Conservation (phyloP, 345 rosid species). For the Adansonia digitata region DNA sequence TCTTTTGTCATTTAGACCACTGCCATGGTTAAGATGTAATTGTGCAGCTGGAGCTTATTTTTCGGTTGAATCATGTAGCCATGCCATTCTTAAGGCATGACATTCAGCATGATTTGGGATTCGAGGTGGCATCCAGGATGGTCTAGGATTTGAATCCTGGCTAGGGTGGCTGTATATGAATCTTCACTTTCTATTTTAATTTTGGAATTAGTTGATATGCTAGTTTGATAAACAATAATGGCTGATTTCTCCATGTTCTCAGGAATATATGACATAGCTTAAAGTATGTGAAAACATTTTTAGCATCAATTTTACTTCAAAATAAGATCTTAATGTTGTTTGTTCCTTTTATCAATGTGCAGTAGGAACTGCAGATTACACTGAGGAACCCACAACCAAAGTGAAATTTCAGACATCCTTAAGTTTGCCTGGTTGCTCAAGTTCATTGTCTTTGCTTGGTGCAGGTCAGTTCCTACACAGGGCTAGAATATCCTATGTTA, state of each 20-base stretch:
- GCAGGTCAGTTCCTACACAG: constrained; percentile 45
- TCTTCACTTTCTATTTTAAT: background rate
- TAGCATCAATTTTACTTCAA: background rate
- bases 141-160: too few relatives aligned
- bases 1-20: too few relatives aligned
- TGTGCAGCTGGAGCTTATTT: too few relatives aligned
- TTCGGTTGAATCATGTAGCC: too few relatives aligned
- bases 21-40: too few relatives aligned
- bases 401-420: constrained; percentile 62
- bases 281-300: background rate
- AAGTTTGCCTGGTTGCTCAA: constrained; percentile 62
- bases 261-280: background rate
- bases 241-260: background rate
- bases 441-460: constrained; percentile 59
- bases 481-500: too few relatives aligned
- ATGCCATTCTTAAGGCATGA: too few relatives aligned
- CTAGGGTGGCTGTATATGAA: background rate
- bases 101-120: too few relatives aligned
- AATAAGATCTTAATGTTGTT: background rate
- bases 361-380: constrained; percentile 52
- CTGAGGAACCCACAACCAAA: constrained; percentile 58
- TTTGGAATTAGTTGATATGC: background rate
- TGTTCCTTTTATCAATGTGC: constrained; percentile 22
- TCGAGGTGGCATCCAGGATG: too few relatives aligned
- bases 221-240: background rate